These are phyloP conservation scores for Penicillium dipodomyicola DNA, from an alignment of 495 filamentous ascomycete species.

Conservation along the genomic window DNA sequence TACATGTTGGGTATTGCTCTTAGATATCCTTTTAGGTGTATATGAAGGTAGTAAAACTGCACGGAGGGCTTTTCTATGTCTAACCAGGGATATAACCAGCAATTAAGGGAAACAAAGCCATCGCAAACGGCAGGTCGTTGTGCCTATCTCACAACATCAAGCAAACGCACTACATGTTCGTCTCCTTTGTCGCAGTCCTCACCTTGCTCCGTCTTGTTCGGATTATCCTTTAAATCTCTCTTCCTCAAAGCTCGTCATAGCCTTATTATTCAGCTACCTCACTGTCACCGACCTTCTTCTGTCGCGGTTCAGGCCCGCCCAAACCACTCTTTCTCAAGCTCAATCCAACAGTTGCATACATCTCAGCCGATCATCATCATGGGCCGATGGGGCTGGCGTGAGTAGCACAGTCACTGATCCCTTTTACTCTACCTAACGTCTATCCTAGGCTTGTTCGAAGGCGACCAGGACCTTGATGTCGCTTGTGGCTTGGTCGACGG, in stretches of 20 bases:
- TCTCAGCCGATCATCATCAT: not conserved
- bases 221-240: not conserved
- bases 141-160: not conserved
- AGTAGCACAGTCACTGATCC: not conserved
- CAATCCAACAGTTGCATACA: not conserved
- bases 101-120: too few species aligned
- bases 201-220: not conserved
- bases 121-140: too few species aligned
- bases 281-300: not conserved
- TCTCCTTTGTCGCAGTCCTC: too few species aligned
- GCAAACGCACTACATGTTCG: not conserved
- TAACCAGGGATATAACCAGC: too few species aligned
- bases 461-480: conserved; percentile 6
- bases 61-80: too few species aligned
- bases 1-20: too few species aligned
- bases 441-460: conserved; percentile 5
- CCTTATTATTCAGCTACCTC: not conserved
- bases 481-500: not conserved
- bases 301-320: not conserved
- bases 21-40: too few species aligned
- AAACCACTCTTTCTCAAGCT: not conserved
- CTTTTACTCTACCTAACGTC: not conserved
- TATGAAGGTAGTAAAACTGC: too few species aligned
- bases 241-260: not conserved
- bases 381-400: conserved; percentile 16